phyloP scores from a whole-genome alignment of 495 filamentous ascomycete species.

The Tetracladium setigerum region DNA sequence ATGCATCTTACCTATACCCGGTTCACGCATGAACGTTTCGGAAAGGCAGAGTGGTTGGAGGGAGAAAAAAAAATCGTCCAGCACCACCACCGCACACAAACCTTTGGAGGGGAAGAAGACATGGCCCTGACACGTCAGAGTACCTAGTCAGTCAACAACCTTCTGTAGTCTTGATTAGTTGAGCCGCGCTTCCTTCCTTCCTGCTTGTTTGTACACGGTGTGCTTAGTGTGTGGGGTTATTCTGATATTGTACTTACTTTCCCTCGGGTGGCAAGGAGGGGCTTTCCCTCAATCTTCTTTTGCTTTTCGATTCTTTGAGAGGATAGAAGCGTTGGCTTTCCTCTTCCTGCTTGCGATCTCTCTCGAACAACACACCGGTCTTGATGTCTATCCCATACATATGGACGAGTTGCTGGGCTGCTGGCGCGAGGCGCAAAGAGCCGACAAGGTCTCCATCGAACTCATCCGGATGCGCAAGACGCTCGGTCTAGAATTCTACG shows the following conservation, averaged over 20 bases:
- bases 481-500: conserved; percentile 11
- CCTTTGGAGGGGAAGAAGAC: too few species aligned
- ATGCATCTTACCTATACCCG: not conserved
- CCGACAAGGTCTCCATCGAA: conserved; percentile 13
- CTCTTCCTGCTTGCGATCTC: not conserved
- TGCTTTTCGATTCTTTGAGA: not conserved
- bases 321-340: not conserved
- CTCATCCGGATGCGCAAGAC: conserved; percentile 13
- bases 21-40: too few species aligned
- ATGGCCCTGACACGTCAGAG: conserved; percentile 21
- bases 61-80: too few species aligned
- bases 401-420: conserved; percentile 22
- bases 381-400: conserved; percentile 19
- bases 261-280: too few species aligned
- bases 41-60: too few species aligned
- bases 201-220: too few species aligned
- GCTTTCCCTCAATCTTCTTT: too few species aligned
- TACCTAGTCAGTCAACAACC: not conserved
- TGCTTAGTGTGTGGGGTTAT: not conserved
- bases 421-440: conserved; percentile 21
- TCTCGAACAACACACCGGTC: not conserved
- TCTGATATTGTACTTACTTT: not conserved
- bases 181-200: too few species aligned
- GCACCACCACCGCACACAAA: too few species aligned
- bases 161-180: too few species aligned